Evolutionary conservation across 805 yeast species (phyloP).

Genomic region (Kazachstania psychrophila): DNA sequence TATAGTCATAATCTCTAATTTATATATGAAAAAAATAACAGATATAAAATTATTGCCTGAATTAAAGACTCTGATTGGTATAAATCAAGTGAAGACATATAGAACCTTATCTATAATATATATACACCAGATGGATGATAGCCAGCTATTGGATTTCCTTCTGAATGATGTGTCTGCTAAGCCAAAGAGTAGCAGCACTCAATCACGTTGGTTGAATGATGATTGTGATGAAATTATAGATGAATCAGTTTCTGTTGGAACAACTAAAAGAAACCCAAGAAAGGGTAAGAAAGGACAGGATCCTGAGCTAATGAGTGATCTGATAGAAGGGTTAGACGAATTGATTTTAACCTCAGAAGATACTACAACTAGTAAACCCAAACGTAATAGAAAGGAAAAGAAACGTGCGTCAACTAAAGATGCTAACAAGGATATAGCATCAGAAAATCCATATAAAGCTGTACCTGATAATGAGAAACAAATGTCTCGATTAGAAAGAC

Average conservation of each 20-base stretch:
- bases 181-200: neutral
- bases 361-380: neutral
- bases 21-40: too few species aligned
- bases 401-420: too few species aligned
- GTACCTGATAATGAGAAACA: too few species aligned
- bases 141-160: constrained; percentile 14
- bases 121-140: constrained; percentile 19
- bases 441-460: too few species aligned
- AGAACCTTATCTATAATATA: too few species aligned
- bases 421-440: neutral
- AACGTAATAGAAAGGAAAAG: neutral
- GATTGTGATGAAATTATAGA: neutral
- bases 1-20: too few species aligned
- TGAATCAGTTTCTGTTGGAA: neutral
- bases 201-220: neutral
- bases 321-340: constrained; percentile 8
- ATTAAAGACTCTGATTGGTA: too few species aligned
- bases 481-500: neutral
- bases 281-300: neutral
- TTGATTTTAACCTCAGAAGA: constrained; percentile 1
- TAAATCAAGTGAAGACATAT: too few species aligned
- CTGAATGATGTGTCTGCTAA: constrained; percentile 7
- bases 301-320: constrained; percentile 4
- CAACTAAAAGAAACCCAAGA: neutral
- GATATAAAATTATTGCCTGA: too few species aligned